A percentile compares a stretch with the other conserved stretches of the same genome.
Conservation (phyloP, 2,329 filamentous ascomycete genomes). For the Trichoderma koningiopsis region DNA sequence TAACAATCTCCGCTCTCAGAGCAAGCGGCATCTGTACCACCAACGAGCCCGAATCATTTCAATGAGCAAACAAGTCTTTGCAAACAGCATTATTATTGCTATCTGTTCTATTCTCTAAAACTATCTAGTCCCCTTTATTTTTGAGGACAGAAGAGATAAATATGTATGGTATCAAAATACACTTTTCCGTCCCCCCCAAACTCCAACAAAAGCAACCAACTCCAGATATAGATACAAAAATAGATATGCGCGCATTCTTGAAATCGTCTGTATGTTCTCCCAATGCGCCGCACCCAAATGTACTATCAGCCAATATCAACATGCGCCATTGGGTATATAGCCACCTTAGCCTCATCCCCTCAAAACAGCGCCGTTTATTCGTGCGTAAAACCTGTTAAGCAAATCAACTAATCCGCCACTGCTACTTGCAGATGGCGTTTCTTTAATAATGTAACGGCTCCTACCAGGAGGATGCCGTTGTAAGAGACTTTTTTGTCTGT, state of each 20-base stretch:
- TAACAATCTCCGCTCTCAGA: background rate
- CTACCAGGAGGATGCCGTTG: conserved; percentile 13
- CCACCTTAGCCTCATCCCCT: background rate
- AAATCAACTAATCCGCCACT: conserved; percentile 29
- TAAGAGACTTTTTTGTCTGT: background rate
- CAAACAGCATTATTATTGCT: conserved; percentile 13
- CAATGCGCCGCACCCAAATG: background rate
- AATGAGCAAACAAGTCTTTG: background rate
- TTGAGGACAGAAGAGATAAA: conserved; percentile 27
- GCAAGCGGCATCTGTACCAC: background rate
- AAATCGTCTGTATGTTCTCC: background rate
- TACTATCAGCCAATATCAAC: background rate
- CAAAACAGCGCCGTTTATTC: conserved; percentile 10
- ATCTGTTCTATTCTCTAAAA: conserved; percentile 21
- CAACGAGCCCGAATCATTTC: background rate
- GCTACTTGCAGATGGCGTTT: conserved; percentile 22
- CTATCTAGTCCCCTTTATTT: conserved; percentile 28
- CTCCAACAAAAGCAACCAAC: conserved; percentile 12
- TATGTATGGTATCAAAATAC: conserved; percentile 27
- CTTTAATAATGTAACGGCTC: background rate
- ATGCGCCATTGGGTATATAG: conserved; percentile 15
- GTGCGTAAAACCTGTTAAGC: conserved; percentile 29
- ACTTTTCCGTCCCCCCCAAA: conserved; percentile 25
- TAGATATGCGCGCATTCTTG: background rate
- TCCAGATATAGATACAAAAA: background rate